These are phyloP conservation scores for Blepharisma stoltei DNA, from an alignment of 73 alveolate species.

Conservation along the genomic window DNA sequence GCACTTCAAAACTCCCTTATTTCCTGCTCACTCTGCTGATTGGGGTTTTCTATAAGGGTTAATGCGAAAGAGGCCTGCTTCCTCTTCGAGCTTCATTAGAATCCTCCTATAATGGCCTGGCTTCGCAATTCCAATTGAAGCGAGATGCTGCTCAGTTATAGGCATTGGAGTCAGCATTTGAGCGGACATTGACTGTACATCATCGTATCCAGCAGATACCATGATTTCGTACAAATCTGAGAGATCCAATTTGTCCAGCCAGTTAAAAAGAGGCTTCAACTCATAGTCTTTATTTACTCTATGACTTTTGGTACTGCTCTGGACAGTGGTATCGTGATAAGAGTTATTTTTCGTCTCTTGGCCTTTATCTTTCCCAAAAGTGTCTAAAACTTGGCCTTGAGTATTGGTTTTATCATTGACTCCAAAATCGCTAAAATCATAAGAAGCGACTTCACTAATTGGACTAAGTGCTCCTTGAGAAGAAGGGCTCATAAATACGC, in stretches of 20 bases:
- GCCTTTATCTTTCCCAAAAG: background rate
- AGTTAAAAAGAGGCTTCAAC: constrained; percentile 8
- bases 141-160: constrained; percentile 48
- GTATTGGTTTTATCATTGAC: background rate
- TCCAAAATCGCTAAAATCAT: background rate
- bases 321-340: background rate
- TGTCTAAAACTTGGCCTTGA: background rate
- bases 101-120: constrained; percentile 53
- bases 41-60: constrained; percentile 18
- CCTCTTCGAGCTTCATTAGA: constrained; percentile 56
- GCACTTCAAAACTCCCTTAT: background rate
- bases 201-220: constrained; percentile 28
- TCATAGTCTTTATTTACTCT: background rate
- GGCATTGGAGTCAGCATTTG: constrained; percentile 27
- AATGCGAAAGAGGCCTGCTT: constrained; percentile 36
- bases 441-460: constrained; percentile 5
- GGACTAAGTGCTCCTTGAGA: background rate
- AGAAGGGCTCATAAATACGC: no score
- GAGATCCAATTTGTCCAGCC: constrained; percentile 12
- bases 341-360: constrained; percentile 3
- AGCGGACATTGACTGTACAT: background rate
- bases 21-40: background rate
- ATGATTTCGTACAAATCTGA: constrained; percentile 1
- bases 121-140: constrained; percentile 47
- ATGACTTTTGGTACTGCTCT: background rate